Conservation (phyloP, 1,139 yeast genomes). For the Nakaseomyces kungkrabaensis region DNA sequence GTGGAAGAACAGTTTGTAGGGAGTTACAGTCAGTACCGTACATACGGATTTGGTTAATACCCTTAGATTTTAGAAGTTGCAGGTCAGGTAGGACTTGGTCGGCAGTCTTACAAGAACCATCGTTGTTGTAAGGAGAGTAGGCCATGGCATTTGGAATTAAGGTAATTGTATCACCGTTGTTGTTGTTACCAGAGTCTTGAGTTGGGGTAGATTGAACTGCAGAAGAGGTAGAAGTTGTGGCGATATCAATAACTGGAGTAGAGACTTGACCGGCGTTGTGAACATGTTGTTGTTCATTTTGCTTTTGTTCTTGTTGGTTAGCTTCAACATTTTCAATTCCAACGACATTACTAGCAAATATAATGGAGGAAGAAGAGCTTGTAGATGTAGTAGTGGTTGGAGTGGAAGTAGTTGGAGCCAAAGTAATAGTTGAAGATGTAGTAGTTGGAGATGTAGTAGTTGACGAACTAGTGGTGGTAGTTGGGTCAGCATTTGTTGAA, state of each 20-base stretch:
- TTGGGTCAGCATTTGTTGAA: constrained; percentile 6
- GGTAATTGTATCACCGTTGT: constrained; percentile 21
- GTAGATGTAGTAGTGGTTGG: not conserved
- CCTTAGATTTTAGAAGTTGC: constrained; percentile 44
- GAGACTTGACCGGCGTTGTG: constrained; percentile 1
- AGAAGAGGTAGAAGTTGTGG: constrained; percentile 11
- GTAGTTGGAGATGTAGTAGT: not conserved
- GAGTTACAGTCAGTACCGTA: constrained; percentile 84
- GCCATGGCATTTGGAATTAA: constrained; percentile 48
- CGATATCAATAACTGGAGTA: not conserved
- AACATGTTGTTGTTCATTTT: constrained; percentile 3
- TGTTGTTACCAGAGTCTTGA: constrained; percentile 8
- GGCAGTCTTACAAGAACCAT: constrained; percentile 55
- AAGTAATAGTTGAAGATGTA: not conserved
- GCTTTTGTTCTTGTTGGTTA: not conserved
- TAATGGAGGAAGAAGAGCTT: not conserved
- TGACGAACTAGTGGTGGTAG: not conserved
- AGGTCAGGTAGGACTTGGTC: constrained; percentile 51
- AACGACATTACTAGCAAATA: constrained; percentile 1
- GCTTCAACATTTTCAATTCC: not conserved
- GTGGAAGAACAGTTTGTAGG: constrained; percentile 54
- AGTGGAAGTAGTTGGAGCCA: not conserved
- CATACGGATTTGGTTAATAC: constrained; percentile 56
- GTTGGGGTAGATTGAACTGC: constrained; percentile 5
- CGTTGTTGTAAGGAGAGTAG: constrained; percentile 72